Conservation (phyloP, 306 rosid genomes). For the Prunus padus region DNA sequence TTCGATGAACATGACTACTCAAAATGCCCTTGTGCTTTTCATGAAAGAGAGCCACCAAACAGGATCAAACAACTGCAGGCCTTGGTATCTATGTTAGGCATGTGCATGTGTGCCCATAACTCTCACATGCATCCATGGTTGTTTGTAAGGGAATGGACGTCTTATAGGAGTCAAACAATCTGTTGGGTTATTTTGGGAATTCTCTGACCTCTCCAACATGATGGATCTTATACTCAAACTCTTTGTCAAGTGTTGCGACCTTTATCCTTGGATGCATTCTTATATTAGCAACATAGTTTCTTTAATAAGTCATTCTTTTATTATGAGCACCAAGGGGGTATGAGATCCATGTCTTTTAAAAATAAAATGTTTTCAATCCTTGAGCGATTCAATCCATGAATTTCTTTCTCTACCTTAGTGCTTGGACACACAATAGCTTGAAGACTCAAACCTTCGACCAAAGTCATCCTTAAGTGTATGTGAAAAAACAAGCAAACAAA, state of each 20-base stretch:
- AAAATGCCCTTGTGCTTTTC: neutral
- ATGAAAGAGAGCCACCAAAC: neutral
- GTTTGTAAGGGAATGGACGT: too few species aligned
- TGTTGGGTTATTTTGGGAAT: neutral
- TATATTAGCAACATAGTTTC: neutral
- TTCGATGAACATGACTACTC: too few species aligned
- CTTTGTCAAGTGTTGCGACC: neutral
- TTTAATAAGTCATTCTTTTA: neutral
- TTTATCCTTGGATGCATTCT: neutral
- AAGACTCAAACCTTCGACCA: neutral
- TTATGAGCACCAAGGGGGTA: neutral
- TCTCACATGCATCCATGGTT: too few species aligned
- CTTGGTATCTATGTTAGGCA: too few species aligned
- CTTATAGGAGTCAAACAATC: neutral
- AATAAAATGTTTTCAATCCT: neutral
- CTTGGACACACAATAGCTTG: neutral
- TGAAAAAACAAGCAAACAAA: neutral
- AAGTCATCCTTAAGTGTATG: neutral
- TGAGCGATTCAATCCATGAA: neutral
- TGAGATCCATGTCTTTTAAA: neutral
- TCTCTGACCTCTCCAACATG: neutral
- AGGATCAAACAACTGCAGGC: neutral
- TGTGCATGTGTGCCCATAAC: too few species aligned
- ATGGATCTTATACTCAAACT: neutral
- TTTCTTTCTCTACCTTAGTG: neutral